Conservation (phyloP, 164 flowering plant genomes). For the Euptelea pleiosperma region DNA sequence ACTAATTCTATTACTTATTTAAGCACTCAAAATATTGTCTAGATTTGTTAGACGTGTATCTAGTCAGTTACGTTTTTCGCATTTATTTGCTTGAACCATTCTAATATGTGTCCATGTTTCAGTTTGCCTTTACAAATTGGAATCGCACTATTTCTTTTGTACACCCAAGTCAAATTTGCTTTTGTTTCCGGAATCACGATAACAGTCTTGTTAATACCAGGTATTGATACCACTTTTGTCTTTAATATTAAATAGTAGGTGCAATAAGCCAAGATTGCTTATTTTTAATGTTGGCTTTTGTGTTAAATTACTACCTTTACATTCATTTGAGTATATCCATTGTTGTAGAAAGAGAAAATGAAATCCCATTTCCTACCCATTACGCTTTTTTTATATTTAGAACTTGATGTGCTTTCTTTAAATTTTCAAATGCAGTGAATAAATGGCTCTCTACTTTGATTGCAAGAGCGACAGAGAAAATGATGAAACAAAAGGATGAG, state of each 20-base stretch:
- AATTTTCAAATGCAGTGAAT: constrained; percentile 55
- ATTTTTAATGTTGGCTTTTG: not conserved
- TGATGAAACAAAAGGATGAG: constrained; percentile 98
- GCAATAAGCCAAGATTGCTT: not conserved
- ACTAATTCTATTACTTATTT: too few relatives aligned
- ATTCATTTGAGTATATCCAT: not conserved
- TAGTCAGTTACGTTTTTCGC: not conserved
- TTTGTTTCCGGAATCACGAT: constrained; percentile 82
- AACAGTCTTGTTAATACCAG: constrained; percentile 87
- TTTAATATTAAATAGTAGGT: not conserved
- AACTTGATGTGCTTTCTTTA: not conserved
- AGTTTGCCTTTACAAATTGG: constrained; percentile 97
- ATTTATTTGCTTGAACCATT: not conserved
- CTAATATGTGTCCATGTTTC: constrained; percentile 24
- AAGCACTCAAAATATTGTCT: too few relatives aligned
- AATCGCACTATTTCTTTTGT: constrained; percentile 76
- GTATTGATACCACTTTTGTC: constrained; percentile 28
- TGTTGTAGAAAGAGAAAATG: not conserved
- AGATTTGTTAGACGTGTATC: too few relatives aligned
- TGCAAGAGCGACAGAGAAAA: constrained; percentile 79
- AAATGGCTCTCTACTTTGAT: constrained; percentile 85
- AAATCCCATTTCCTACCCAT: not conserved
- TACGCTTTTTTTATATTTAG: not conserved
- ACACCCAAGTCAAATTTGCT: constrained; percentile 93
- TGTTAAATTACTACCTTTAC: not conserved